These are phyloP conservation scores for Boletus subparvulus DNA, from an alignment of 768 basidiomycete genomes.

Conservation along the genomic window DNA sequence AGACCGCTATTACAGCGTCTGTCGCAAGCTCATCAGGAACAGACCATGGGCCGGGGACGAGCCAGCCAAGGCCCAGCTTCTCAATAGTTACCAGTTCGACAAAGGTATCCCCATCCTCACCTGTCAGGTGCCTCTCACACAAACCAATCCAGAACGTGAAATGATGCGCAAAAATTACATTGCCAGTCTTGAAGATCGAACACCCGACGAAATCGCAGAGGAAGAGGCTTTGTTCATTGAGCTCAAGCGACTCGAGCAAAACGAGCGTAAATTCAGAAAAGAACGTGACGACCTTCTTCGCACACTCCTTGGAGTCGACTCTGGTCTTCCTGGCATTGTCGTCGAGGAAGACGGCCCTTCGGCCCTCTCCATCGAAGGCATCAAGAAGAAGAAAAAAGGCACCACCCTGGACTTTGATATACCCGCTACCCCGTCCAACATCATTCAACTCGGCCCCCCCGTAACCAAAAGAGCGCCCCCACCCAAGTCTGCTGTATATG, in stretches of 20 bases:
- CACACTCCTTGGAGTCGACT: constrained; percentile 82
- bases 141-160: constrained; percentile 67
- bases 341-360: constrained; percentile 60
- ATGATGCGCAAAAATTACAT: constrained; percentile 86
- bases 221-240: constrained; percentile 95
- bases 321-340: constrained; percentile 72
- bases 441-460: constrained; percentile 40
- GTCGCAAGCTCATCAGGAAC: constrained; percentile 81
- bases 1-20: constrained; percentile 90
- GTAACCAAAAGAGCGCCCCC: constrained; percentile 40
- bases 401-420: constrained; percentile 32
- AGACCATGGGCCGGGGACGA: constrained; percentile 86
- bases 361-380: constrained; percentile 43
- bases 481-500: constrained; percentile 58
- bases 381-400: constrained; percentile 56
- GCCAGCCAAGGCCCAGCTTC: constrained; percentile 58
- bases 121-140: background rate
- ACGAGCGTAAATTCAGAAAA: constrained; percentile 80
- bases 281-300: constrained; percentile 87
- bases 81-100: constrained; percentile 81
- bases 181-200: constrained; percentile 81
- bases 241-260: constrained; percentile 93
- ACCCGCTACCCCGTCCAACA: constrained; percentile 35
- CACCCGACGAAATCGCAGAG: constrained; percentile 85
- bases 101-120: constrained; percentile 52